These are phyloP conservation scores for Naganishia vishniacii DNA, from an alignment of 768 basidiomycete species.

Conservation along the genomic window DNA sequence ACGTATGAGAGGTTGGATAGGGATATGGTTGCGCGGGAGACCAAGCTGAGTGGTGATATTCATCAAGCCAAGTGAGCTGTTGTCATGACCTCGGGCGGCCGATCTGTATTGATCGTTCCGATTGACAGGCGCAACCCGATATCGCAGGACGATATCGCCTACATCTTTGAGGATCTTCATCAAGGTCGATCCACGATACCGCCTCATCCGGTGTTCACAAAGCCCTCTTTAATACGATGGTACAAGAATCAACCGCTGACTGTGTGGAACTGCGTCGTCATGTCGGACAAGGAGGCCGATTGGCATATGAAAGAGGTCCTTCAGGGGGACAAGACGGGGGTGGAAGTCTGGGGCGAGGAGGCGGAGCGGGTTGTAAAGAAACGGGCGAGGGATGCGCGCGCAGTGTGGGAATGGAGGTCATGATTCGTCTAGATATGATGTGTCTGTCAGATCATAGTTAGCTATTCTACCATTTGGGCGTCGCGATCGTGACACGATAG, in stretches of 20 bases:
- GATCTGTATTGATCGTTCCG: conserved; percentile 2
- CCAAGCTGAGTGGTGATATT: conserved; percentile 61
- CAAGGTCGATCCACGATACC: conserved; percentile 68
- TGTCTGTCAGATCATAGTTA: conserved; percentile 4
- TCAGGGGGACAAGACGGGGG: conserved; percentile 50
- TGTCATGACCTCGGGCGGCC: not conserved
- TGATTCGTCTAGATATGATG: conserved; percentile 2
- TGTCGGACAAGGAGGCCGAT: conserved; percentile 70
- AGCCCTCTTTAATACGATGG: conserved; percentile 78
- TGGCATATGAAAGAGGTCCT: conserved; percentile 54
- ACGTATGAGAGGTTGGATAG: conserved; percentile 72
- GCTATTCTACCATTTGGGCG: too few species aligned
- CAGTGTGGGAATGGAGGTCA: conserved; percentile 39
- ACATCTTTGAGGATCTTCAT: conserved; percentile 82
- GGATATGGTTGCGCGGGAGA: conserved; percentile 70
- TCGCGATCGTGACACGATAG: too few species aligned
- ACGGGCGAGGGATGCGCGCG: conserved; percentile 59
- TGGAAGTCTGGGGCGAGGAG: conserved; percentile 67
- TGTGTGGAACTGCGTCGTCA: conserved; percentile 77
- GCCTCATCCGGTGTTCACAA: conserved; percentile 66
- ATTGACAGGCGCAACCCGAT: conserved; percentile 58
- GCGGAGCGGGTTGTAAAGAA: conserved; percentile 58
- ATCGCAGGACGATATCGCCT: conserved; percentile 72
- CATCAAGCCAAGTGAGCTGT: conserved; percentile 51
- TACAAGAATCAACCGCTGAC: conserved; percentile 60